Evolutionary conservation across 345 rosid species (phyloP).

Genomic region (Xanthoceras sorbifolium): DNA sequence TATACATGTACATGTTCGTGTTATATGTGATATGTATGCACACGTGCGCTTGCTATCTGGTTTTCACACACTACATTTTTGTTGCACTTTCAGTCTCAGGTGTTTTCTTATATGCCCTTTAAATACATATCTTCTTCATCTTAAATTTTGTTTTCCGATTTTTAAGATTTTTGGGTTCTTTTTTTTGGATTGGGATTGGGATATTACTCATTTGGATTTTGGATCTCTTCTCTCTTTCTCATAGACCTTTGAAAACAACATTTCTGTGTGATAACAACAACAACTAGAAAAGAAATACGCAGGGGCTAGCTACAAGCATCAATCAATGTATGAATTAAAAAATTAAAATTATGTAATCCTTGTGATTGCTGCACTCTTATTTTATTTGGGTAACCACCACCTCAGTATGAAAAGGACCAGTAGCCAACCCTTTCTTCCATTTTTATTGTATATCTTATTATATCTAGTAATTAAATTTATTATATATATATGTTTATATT

Average conservation of each 20-base stretch:
- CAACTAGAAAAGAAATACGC: constrained; percentile 9
- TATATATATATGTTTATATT: not conserved
- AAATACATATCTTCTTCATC: not conserved
- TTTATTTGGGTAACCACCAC: constrained; percentile 30
- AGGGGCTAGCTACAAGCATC: constrained; percentile 6
- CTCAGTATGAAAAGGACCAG: constrained; percentile 36
- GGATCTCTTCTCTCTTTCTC: not conserved
- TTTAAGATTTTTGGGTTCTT: constrained; percentile 3
- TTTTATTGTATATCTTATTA: constrained; percentile 24
- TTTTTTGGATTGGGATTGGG: not conserved
- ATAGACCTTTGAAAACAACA: constrained; percentile 22
- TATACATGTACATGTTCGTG: not conserved
- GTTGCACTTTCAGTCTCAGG: constrained; percentile 34
- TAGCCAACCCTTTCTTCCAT: constrained; percentile 38
- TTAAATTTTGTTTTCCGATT: constrained; percentile 25
- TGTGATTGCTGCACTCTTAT: constrained; percentile 34
- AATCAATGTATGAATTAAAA: not conserved
- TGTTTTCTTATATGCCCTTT: constrained; percentile 6
- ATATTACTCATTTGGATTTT: not conserved
- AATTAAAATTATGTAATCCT: constrained; percentile 9
- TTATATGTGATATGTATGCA: not conserved
- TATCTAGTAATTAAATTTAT: not conserved
- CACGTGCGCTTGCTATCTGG: constrained; percentile 34
- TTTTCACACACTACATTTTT: constrained; percentile 14
- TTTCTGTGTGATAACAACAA: constrained; percentile 19